phyloP scores from a whole-genome alignment of 139 green algal species.

The Dunaliella primolecta region DNA sequence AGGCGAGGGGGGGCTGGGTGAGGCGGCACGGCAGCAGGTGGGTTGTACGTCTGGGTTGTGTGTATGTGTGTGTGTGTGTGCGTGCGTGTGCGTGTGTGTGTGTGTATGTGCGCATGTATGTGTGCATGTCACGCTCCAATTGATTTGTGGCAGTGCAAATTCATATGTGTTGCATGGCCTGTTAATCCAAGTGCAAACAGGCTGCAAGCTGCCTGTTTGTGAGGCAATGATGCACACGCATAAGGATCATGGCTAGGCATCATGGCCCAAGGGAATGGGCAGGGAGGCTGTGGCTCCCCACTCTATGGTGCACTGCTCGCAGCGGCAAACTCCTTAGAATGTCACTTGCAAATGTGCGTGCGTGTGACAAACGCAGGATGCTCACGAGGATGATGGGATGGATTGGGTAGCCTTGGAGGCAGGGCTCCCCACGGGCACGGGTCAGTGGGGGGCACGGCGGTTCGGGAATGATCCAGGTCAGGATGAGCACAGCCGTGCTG shows the following conservation, averaged over 20 bases:
- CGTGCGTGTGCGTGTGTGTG: constrained; percentile 11
- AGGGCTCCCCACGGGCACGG: neutral
- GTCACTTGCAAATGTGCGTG: too few relatives aligned
- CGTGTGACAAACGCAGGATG: too few relatives aligned
- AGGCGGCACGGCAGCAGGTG: neutral
- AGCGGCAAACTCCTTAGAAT: too few relatives aligned
- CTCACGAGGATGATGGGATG: neutral
- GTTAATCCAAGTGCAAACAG: too few relatives aligned
- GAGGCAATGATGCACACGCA: too few relatives aligned
- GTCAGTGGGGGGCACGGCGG: neutral
- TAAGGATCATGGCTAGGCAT: too few relatives aligned
- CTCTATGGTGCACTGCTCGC: too few relatives aligned
- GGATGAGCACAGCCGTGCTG: neutral
- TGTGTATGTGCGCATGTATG: neutral
- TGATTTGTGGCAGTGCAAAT: too few relatives aligned
- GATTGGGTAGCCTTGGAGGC: neutral
- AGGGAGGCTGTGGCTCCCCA: too few relatives aligned
- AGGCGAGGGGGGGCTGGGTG: neutral
- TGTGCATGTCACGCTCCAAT: neutral
- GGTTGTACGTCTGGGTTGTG: neutral
- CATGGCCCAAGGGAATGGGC: too few relatives aligned
- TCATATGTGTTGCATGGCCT: too few relatives aligned
- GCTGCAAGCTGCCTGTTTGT: too few relatives aligned
- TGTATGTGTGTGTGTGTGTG: neutral
- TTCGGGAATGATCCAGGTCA: neutral